A percentile compares a stretch with the other conserved stretches of the same genome.
Conservation (phyloP, 2,329 filamentous ascomycete species). For the Pseudovirgaria hyperparasitica region DNA sequence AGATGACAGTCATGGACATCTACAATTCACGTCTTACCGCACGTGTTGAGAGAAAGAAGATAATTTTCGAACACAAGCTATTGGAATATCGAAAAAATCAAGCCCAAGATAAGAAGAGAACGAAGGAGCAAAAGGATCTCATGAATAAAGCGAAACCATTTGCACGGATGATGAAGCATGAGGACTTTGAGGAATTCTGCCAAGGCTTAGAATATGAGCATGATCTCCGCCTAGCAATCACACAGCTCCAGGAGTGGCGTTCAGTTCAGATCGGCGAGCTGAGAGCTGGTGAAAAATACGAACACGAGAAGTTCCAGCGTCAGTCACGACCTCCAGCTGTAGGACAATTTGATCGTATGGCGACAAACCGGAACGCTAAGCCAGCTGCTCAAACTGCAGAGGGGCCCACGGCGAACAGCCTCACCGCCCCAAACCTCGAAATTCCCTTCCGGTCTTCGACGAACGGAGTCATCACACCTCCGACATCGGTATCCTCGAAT, state of each 20-base stretch:
- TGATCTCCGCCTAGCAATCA: slow-evolving; percentile 78
- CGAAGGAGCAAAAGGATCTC: slow-evolving; percentile 86
- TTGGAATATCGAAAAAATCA: slow-evolving; percentile 89
- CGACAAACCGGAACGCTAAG: slow-evolving; percentile 55
- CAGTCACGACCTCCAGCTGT: slow-evolving; percentile 54
- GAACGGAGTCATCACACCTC: slow-evolving; percentile 28
- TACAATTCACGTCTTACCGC: slow-evolving; percentile 89
- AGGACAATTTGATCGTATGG: slow-evolving; percentile 76
- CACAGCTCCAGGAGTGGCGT: slow-evolving; percentile 89
- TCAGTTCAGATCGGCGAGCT: slow-evolving; percentile 73
- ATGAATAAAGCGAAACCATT: slow-evolving; percentile 92
- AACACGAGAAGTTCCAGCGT: slow-evolving; percentile 70
- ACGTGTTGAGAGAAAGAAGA: slow-evolving; percentile 86
- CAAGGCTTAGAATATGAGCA: slow-evolving; percentile 82
- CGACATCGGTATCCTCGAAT: slow-evolving; percentile 35
- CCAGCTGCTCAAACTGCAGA: slow-evolving; percentile 56
- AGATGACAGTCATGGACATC: slow-evolving; percentile 96
- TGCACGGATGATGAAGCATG: slow-evolving; percentile 88
- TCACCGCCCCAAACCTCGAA: slow-evolving; percentile 73
- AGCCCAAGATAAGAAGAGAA: slow-evolving; percentile 82
- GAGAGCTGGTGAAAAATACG: slow-evolving; percentile 80
- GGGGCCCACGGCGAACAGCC: too few species aligned
- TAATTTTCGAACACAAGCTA: slow-evolving; percentile 89
- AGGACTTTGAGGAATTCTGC: slow-evolving; percentile 78
- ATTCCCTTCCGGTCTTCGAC: slow-evolving; percentile 49